Base-by-base conservation (phyloP, 2,329 filamentous ascomycete species). In the Sarocladium strictum region DNA sequence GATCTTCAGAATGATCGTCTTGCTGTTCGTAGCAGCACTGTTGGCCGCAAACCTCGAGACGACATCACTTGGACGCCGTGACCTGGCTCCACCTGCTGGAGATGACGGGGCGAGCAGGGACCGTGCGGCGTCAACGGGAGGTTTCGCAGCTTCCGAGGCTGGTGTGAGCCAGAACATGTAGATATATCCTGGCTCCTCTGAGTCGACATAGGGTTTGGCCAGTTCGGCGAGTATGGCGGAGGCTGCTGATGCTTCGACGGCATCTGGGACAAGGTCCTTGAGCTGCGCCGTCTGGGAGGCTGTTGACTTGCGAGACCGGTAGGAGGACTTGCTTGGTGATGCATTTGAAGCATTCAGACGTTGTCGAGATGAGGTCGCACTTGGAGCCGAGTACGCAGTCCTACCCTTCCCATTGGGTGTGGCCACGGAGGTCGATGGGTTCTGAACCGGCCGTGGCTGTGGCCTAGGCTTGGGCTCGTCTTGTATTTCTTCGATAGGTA, bases 141-240 rank as follows among this genome's bases (percentile, higher is more conserved):
- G 76, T 1, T 78, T 73, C 0, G 80, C 68, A 0, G 76, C 67
- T 7, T 81, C 72, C 2, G 77, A 79, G 17, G 47, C 61, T 29
- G 90, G 85, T 0, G 90, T 97, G 21, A 97, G 79, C 91, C 93
- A 97, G 77, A 97, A 99, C 70, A 99, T 96, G 78, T 99, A 99
- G 61, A 99, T 97, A 72, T 94, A 99, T 35, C 94, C 94, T 12
- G 87, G 76, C 61, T 95, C 89, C 21, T 82, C 75, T 0, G 90
- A 91, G 45, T 92, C 81, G 1, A 67, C 64, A 33, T 65, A 67
- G 77, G 90, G 75, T 80, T 94, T 66, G 70, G 77, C 82, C 10
- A 97, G 77, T 68, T 97, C 92, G 2, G 86, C 76, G 57, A 93
- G 79, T 3, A 97, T 77, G 4, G 77, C 72, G 0, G 90, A 86